Evolutionary conservation across 345 rosid species (phyloP), one percentile per base, ranked within the genome.

Genomic region (Sisymbrium altissimum): DNA sequence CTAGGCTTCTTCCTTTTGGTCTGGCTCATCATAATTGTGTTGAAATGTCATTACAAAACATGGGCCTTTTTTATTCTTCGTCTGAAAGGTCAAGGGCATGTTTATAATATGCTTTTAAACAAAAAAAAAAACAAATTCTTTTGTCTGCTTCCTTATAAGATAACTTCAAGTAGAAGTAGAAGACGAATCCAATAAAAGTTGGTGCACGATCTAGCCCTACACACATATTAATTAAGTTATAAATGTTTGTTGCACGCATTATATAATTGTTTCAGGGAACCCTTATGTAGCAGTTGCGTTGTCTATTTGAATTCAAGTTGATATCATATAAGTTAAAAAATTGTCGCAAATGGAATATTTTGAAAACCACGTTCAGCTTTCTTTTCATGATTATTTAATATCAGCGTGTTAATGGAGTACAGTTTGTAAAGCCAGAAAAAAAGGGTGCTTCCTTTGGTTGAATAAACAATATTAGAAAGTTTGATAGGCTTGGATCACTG

Each of bases 11-110:
- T 40, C 14, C 19, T 45, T 40, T 15, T 7, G 45, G 18, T 23
- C 33, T 11, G 67, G 19, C 38, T 49, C 68, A 72, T 72, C 64
- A 74, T 74, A 32, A 75, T 40, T 67, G 25, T 63, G 29, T 49
- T 59, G 53, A 66, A 21, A 56, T 49, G 60, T 62, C 43, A 53
- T 23, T 33, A 53, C 56, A 61, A 49, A 45, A 59, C 68, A 50
- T 67, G 18, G 27, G 0, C 0, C 8, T 5, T 66, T 18, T 35
- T 48, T 32, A 48, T 52, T 21, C 50, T 44, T 23, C 30, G 40
- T 33, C 33, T 21, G 39, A 61, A 39, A 53, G 62, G 38, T 41
- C 46, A 59, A 67, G 39, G 17, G 10, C 78, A 75, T 67, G 73
- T 67, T 48, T 74, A 59, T 21, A 39, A 39, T 58, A 74, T 58